A percentile compares a stretch with the other conserved stretches of the same genome.
These are phyloP conservation scores for Globisporangium alternatum DNA, from an alignment of 352 stramenopile genomes.

Conservation along the genomic window DNA sequence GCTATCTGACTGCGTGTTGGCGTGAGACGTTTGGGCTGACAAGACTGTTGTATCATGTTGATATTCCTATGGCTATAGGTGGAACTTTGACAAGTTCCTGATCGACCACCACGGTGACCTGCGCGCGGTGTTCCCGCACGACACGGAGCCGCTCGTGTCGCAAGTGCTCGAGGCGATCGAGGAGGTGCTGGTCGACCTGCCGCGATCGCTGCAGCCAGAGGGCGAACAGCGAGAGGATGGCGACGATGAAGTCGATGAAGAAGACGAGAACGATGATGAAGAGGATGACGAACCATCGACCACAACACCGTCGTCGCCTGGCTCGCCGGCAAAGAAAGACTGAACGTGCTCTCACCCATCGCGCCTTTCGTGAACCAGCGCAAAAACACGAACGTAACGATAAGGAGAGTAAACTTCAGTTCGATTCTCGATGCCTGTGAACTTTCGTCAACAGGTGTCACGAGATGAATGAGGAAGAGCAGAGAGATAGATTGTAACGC, in stretches of 20 bases:
- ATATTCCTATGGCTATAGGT: slow-evolving; percentile 19
- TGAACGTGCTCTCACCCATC: too few relatives aligned
- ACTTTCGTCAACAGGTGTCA: too few relatives aligned
- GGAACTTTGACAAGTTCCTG: slow-evolving; percentile 86
- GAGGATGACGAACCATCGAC: background rate
- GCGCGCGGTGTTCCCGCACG: slow-evolving; percentile 65
- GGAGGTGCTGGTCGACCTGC: slow-evolving; percentile 50
- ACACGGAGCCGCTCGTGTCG: slow-evolving; percentile 59
- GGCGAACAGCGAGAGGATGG: slow-evolving; percentile 4
- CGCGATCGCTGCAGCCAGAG: slow-evolving; percentile 12
- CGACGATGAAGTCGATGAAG: background rate
- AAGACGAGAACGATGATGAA: background rate
- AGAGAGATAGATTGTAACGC: too few relatives aligned
- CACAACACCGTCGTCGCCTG: background rate
- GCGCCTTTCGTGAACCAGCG: too few relatives aligned
- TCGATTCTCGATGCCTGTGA: too few relatives aligned
- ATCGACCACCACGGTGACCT: slow-evolving; percentile 60
- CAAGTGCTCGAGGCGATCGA: slow-evolving; percentile 67
- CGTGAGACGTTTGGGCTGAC: too few relatives aligned
- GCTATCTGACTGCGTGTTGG: too few relatives aligned
- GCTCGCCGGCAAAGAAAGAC: background rate
- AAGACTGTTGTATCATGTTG: too few relatives aligned
- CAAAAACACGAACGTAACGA: too few relatives aligned
- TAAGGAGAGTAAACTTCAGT: too few relatives aligned
- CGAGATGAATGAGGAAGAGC: too few relatives aligned